Base-by-base conservation (phyloP, 148 eudicot genomes). In the Vaccinium myrtillus region DNA sequence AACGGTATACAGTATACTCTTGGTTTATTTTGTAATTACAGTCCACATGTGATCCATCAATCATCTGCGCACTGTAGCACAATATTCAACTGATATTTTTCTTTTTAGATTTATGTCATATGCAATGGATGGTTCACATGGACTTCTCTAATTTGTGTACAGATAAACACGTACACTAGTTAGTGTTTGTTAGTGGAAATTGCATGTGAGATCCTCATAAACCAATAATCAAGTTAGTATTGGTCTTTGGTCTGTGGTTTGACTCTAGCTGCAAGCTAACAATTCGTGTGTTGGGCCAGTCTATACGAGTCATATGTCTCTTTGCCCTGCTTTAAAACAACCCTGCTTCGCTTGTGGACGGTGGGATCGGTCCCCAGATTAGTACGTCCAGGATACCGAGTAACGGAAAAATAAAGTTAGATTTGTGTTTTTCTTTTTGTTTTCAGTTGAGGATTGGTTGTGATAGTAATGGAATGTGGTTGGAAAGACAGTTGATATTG, bases 51-150 rank as follows among this genome's bases (percentile, higher is more conserved):
- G 79, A 76, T 76, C 16, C 15, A n/a, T 49, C 79, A 55, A 23
- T 55, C 39, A 51, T 78, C 83, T 39, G 76, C 21, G 75, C 73
- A 80, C 58, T 81, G 36, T 15, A 18, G 71, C n/a, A 4, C 36
- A 30, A 19, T 43, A 19, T 75, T 1, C 6, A 39, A 59, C 8
- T 19, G 19, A 8, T 19, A 19, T 16, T 4, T 56, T 56, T 56
- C 0, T 59, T 1, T 59, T 19, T 59, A 1, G 23, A 59, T 19
- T 6, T 19, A 6, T 59, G 23, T 59, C 65, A 21, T 59, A 2
- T 59, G 65, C 1, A 8, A 50, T 50, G 53, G 53, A 50, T 50
- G 11, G 53, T 50, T 8, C 9, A 50, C 53, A 9, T 50, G 53
- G 12, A 50, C 12, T 8, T 8, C 9, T 50, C 53, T 9, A 10